phyloP scores from a whole-genome alignment of 2,329 filamentous ascomycete genomes.

The Hypoxylon sp. region DNA sequence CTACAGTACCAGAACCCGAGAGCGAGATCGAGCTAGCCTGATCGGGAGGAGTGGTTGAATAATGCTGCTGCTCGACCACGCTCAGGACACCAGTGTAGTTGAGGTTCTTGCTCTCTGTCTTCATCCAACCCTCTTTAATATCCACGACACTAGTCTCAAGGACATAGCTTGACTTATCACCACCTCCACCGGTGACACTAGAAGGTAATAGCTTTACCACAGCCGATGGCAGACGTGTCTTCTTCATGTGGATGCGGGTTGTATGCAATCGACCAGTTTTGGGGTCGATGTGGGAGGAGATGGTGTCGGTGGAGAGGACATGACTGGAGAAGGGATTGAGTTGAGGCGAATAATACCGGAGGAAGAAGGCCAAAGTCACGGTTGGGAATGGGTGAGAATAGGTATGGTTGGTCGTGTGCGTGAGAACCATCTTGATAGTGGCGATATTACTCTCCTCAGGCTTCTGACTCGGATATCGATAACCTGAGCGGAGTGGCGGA shows the following conservation, averaged over 20 bases:
- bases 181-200: conserved; percentile 76
- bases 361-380: conserved; percentile 90
- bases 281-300: conserved; percentile 80
- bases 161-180: conserved; percentile 83
- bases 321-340: conserved; percentile 85
- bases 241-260: conserved; percentile 85
- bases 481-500: neutral
- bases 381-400: conserved; percentile 88
- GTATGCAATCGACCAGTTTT: conserved; percentile 82
- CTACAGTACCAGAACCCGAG: conserved; percentile 41
- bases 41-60: conserved; percentile 62
- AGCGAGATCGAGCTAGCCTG: conserved; percentile 49
- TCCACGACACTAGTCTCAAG: conserved; percentile 86
- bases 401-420: conserved; percentile 76
- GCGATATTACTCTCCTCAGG: conserved; percentile 17
- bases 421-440: conserved; percentile 70
- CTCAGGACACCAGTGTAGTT: conserved; percentile 86
- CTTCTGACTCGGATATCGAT: conserved; percentile 4
- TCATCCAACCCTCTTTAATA: conserved; percentile 85
- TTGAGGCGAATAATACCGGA: conserved; percentile 81
- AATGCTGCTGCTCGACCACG: conserved; percentile 82
- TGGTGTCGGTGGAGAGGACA: conserved; percentile 87
- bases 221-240: conserved; percentile 81
- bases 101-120: conserved; percentile 83
- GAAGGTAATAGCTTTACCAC: conserved; percentile 82